These are phyloP conservation scores for Ophiognomonia clavigignenti-juglandacearum DNA, from an alignment of 2,329 filamentous ascomycete genomes.

Conservation along the genomic window DNA sequence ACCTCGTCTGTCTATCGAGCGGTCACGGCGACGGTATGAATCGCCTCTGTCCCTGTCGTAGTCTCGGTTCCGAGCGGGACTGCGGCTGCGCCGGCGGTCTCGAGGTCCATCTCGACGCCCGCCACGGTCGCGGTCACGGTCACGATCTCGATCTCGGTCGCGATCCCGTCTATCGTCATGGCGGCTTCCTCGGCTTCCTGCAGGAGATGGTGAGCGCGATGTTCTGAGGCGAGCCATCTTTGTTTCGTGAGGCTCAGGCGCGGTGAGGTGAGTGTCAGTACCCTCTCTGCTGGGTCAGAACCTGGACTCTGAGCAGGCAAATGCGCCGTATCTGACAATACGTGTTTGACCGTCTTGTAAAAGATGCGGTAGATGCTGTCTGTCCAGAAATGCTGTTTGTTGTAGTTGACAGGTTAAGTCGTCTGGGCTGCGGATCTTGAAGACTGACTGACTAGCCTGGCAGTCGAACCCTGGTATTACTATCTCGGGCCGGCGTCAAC, in stretches of 20 bases:
- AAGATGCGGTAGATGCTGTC: background rate
- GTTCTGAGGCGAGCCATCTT: constrained; percentile 60
- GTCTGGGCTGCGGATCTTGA: no score
- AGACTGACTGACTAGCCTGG: no score
- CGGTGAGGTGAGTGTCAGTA: constrained; percentile 28
- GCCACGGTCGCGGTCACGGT: constrained; percentile 16
- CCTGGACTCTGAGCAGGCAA: constrained; percentile 7
- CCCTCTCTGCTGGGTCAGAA: constrained; percentile 19
- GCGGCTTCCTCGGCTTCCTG: constrained; percentile 59
- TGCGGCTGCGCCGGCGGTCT: constrained; percentile 55
- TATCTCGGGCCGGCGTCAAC: no score
- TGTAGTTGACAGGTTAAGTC: no score
- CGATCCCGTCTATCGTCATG: constrained; percentile 53
- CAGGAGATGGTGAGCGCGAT: constrained; percentile 87
- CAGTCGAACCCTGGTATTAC: no score
- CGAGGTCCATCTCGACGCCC: constrained; percentile 43
- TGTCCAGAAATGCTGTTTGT: no score
- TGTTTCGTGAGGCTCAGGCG: constrained; percentile 27
- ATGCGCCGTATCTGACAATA: background rate
- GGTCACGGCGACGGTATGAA: constrained; percentile 61
- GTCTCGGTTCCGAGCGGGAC: constrained; percentile 55
- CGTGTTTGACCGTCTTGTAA: background rate
- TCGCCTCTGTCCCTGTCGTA: constrained; percentile 45
- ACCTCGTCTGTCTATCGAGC: constrained; percentile 54
- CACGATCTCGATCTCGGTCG: constrained; percentile 18